These are phyloP conservation scores for Leccinum laetum DNA, from an alignment of 1,284 basidiomycete species.

Conservation along the genomic window DNA sequence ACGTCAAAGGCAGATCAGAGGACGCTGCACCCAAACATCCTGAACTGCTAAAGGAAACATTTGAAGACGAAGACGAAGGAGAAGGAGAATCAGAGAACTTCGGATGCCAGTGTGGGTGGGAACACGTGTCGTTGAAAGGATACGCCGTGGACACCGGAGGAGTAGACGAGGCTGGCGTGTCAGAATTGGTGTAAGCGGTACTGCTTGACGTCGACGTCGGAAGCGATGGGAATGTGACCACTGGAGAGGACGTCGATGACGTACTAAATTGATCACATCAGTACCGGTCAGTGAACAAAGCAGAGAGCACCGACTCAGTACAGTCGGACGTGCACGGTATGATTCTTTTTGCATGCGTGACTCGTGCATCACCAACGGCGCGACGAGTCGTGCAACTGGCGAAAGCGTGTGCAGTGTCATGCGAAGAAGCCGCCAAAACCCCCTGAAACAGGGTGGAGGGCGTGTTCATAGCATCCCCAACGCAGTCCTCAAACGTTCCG, in stretches of 20 bases:
- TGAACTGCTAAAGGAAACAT: background rate
- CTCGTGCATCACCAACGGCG: constrained; percentile 44
- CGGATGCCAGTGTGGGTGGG: background rate
- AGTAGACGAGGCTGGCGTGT: background rate
- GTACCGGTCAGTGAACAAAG: constrained; percentile 1
- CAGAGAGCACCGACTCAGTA: constrained; percentile 11
- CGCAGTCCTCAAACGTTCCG: constrained; percentile 61
- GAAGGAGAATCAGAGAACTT: background rate
- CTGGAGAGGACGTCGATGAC: background rate
- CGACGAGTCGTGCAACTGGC: constrained; percentile 48
- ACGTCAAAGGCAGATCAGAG: background rate
- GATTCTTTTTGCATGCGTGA: constrained; percentile 31
- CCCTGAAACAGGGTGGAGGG: constrained; percentile 68
- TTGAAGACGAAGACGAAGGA: background rate
- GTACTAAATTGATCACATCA: background rate
- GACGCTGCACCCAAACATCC: background rate
- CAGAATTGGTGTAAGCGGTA: background rate
- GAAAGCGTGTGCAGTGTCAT: constrained; percentile 58
- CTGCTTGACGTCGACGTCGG: background rate
- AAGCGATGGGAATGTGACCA: constrained; percentile 9
- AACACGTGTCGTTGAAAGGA: constrained; percentile 2
- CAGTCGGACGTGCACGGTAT: constrained; percentile 13
- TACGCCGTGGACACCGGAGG: background rate
- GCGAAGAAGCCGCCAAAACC: constrained; percentile 53
- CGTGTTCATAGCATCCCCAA: constrained; percentile 52